Conservation (phyloP, 441 rosid genomes). For the Pelargonium citronellum region DNA sequence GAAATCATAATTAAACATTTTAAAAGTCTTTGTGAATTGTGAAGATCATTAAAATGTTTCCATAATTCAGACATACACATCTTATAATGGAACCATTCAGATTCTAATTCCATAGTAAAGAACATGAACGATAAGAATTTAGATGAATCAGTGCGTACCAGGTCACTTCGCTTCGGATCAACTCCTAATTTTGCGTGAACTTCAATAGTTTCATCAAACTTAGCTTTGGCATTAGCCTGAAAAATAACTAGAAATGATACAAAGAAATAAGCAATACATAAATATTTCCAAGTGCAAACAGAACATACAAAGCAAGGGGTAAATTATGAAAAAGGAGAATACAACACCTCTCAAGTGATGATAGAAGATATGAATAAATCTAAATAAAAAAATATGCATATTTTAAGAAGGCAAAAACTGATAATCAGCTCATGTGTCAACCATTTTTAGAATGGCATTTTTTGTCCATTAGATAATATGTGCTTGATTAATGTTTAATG, state of each 20-base stretch:
- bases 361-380: background rate
- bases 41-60: background rate
- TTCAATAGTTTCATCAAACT: conserved; percentile 84
- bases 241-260: conserved; percentile 26
- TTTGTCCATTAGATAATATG: background rate
- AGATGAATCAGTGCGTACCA: conserved; percentile 39
- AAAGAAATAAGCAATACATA: conserved; percentile 7
- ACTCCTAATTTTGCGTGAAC: conserved; percentile 85
- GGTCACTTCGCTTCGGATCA: conserved; percentile 64
- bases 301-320: background rate
- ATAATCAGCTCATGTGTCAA: background rate
- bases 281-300: background rate
- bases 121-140: background rate
- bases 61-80: background rate
- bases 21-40: background rate
- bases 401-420: background rate
- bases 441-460: background rate
- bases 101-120: conserved; percentile 8
- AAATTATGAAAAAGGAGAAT: background rate
- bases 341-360: background rate
- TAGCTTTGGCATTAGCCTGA: conserved; percentile 65
- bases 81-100: background rate
- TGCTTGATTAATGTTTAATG: background rate
- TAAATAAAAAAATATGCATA: background rate
- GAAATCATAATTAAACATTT: background rate